Percentiles rank a stretch among this genome's conserved stretches.
phyloP scores from a whole-genome alignment of 2,329 filamentous ascomycete genomes.

The Ophiostoma montium region DNA sequence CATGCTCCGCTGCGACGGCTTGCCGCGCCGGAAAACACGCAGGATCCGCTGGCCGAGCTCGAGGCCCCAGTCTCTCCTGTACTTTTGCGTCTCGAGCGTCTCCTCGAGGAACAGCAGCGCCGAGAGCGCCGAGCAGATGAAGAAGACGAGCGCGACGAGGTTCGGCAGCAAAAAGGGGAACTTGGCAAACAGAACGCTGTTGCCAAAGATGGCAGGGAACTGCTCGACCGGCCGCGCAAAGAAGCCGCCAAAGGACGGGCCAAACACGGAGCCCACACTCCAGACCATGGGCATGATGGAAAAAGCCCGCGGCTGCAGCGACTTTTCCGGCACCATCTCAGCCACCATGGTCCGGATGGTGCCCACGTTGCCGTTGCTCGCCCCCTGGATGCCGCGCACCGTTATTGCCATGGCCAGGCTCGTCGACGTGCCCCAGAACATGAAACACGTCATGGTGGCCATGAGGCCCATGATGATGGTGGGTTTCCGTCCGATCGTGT shows the following conservation, averaged over 20 bases:
- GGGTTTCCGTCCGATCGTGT: constrained; percentile 68
- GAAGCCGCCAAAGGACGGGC: constrained; percentile 75
- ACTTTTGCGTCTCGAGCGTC: constrained; percentile 59
- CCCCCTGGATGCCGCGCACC: constrained; percentile 64
- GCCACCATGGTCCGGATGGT: constrained; percentile 88
- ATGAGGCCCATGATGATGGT: constrained; percentile 60
- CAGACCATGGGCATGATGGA: constrained; percentile 86
- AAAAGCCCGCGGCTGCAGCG: constrained; percentile 79
- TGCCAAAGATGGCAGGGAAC: constrained; percentile 56
- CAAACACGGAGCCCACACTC: constrained; percentile 77
- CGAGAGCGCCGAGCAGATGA: constrained; percentile 59
- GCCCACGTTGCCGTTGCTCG: constrained; percentile 84
- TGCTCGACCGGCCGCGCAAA: constrained; percentile 69
- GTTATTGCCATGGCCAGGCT: constrained; percentile 67
- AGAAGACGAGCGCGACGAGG: constrained; percentile 60
- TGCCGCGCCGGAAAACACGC: constrained; percentile 15
- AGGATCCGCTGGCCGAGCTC: constrained; percentile 54
- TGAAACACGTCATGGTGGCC: constrained; percentile 66
- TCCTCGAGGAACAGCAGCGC: constrained; percentile 75
- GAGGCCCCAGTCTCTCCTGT: constrained; percentile 61
- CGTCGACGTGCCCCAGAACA: constrained; percentile 74
- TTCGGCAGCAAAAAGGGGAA: constrained; percentile 83
- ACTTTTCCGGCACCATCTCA: constrained; percentile 77
- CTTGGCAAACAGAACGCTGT: constrained; percentile 50
- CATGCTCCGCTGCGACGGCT: constrained; percentile 1